Evolutionary conservation across 208 protist species (phyloP), one percentile per base, ranked within the genome.

Genomic region (Crithidia bombi): DNA sequence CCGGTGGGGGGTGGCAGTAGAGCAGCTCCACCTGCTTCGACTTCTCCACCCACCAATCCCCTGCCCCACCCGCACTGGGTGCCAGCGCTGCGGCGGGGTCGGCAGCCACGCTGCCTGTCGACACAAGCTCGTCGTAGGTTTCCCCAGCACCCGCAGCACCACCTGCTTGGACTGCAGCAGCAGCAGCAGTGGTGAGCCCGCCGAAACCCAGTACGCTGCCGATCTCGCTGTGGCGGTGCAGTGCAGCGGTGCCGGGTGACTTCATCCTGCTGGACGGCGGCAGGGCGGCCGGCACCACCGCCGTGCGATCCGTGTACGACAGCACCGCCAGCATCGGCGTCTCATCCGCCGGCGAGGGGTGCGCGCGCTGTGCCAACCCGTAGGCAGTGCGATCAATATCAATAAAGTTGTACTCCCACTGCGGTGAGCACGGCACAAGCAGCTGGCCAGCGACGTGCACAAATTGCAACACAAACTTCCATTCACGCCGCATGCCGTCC

Each of bases 401-500:
- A 59, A 96, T 96, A 63, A 96, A 96, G 35, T 69, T 75, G 52
- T 69, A 81, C 68, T 92, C 81, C 91, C 91, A 96, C 57, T 90
- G 78, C 17, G 89, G 91, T 5, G 81, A 79, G 65, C 85, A 86
- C 57, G 86, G 86, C 41, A 96, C 68, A 23, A 80, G 36, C 47
- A 91, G 65, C 33, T 90, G 86, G 5, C 87, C 91, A 5, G 81
- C 79, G 59, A 88, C 62, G 61, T 94, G 87, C 6, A 71, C 78
- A 55, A 94, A 92, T 15, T 71, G 83, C 10, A 94, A 78, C 5
- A 82, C 75, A 51, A 96, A 96, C 59, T 92, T 91, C 89, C 91
- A 96, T 74, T 96, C 89, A 23, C 91, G 87, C 12, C 89, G 86
- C 89, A 96, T 96, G 30, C 87, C 89, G 28, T 82, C 84, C 25